Conservation (phyloP, 1,284 basidiomycete species). For the Pseudozyma thailandica region DNA sequence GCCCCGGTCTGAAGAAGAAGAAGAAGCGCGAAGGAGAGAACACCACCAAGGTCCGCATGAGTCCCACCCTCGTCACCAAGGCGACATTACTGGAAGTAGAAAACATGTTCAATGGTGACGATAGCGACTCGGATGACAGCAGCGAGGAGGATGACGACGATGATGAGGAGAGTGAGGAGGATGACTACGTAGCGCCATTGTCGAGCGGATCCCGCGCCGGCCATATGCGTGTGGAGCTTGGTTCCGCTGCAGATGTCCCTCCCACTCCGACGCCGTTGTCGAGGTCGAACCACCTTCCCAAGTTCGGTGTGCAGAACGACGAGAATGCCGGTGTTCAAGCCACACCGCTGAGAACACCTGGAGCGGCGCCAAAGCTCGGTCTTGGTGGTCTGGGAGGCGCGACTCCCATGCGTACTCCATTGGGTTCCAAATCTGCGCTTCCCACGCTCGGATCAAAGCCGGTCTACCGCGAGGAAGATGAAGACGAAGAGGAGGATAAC, state of each 20-base stretch:
- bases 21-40: constrained; percentile 42
- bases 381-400: constrained; percentile 32
- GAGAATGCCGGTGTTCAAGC: constrained; percentile 50
- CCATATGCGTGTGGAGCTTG: constrained; percentile 22
- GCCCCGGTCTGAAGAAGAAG: constrained; percentile 43
- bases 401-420: constrained; percentile 48
- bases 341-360: constrained; percentile 40
- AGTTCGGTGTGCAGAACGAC: constrained; percentile 27
- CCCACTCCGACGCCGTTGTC: constrained; percentile 51
- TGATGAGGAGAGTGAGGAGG: constrained; percentile 41
- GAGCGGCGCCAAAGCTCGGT: constrained; percentile 13
- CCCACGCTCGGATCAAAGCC: constrained; percentile 26
- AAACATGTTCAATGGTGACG: constrained; percentile 66
- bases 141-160: constrained; percentile 40
- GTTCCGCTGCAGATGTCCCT: constrained; percentile 42
- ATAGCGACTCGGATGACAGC: constrained; percentile 44
- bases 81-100: constrained; percentile 61
- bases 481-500: constrained; percentile 43
- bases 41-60: constrained; percentile 38
- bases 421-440: constrained; percentile 23
- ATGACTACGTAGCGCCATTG: constrained; percentile 32
- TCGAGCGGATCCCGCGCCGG: constrained; percentile 19
- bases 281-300: constrained; percentile 17
- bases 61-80: constrained; percentile 61
- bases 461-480: constrained; percentile 48